Percentiles rank a stretch among this genome's conserved stretches.
These are phyloP conservation scores for Tulasnella sp. DNA, from an alignment of 768 basidiomycete genomes.

Conservation along the genomic window DNA sequence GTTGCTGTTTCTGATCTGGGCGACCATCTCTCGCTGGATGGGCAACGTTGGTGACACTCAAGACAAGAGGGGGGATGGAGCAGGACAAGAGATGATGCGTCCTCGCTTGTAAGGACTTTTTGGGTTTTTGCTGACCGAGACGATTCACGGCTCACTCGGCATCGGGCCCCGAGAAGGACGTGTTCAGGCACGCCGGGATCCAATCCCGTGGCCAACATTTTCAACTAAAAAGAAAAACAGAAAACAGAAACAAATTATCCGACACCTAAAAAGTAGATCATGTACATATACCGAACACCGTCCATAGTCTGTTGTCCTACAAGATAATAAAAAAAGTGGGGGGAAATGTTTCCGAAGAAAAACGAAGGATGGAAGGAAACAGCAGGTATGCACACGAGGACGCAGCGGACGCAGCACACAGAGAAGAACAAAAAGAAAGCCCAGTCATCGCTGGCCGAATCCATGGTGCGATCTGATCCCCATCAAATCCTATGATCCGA, in stretches of 20 bases:
- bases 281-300: background rate
- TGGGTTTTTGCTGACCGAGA: slow-evolving; percentile 7
- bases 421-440: background rate
- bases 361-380: background rate
- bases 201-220: background rate
- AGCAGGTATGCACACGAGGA: background rate
- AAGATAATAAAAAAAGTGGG: background rate
- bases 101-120: background rate
- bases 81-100: background rate
- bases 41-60: background rate
- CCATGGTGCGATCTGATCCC: background rate
- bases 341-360: background rate
- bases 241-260: background rate
- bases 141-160: background rate
- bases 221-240: background rate
- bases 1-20: background rate
- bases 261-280: background rate
- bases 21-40: background rate
- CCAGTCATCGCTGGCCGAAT: background rate
- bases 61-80: background rate
- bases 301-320: background rate
- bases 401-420: background rate
- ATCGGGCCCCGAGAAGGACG: background rate
- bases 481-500: background rate
- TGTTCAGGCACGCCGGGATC: background rate